Percentiles rank a stretch among this genome's conserved stretches.
These are phyloP conservation scores for Jimgerdemannia lactiflua DNA, from an alignment of 192 early-diverging fungal genomes.

Conservation along the genomic window DNA sequence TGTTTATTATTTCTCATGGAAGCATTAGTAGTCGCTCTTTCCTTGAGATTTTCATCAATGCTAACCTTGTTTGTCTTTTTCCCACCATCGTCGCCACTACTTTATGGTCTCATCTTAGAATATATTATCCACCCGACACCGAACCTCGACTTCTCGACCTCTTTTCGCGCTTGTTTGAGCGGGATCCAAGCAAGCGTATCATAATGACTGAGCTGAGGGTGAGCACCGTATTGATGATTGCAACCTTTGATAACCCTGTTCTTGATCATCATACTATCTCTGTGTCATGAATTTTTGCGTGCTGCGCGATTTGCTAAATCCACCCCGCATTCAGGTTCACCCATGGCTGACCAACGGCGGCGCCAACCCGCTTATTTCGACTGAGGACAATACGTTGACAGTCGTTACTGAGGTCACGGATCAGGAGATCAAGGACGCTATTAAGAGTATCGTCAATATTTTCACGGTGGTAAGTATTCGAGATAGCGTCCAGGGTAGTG, in stretches of 20 bases:
- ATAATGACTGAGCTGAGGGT: slow-evolving; percentile 70
- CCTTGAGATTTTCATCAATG: not conserved
- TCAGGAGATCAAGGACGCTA: slow-evolving; percentile 76
- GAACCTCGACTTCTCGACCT: slow-evolving; percentile 58
- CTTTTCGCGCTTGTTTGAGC: slow-evolving; percentile 70
- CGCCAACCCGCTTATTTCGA: slow-evolving; percentile 54
- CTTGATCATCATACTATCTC: not conserved
- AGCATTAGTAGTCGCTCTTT: not conserved
- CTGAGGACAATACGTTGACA: slow-evolving; percentile 72
- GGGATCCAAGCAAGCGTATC: slow-evolving; percentile 76
- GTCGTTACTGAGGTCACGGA: slow-evolving; percentile 81
- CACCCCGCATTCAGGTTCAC: slow-evolving; percentile 35
- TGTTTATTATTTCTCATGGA: slow-evolving; percentile 13
- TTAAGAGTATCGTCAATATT: slow-evolving; percentile 58
- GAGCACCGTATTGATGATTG: slow-evolving; percentile 14
- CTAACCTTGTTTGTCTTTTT: not conserved
- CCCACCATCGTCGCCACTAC: not conserved
- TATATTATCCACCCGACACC: slow-evolving; percentile 16
- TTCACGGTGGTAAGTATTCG: slow-evolving; percentile 59
- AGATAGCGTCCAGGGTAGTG: not conserved
- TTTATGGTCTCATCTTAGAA: slow-evolving; percentile 1
- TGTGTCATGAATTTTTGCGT: slow-evolving; percentile 24
- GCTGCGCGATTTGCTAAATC: not conserved
- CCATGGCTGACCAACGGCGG: slow-evolving; percentile 83
- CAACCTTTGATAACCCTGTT: not conserved